A percentile compares a stretch with the other conserved stretches of the same genome.
These are phyloP conservation scores for Begonia fuchsioides DNA, from an alignment of 306 rosid genomes.

Conservation along the genomic window DNA sequence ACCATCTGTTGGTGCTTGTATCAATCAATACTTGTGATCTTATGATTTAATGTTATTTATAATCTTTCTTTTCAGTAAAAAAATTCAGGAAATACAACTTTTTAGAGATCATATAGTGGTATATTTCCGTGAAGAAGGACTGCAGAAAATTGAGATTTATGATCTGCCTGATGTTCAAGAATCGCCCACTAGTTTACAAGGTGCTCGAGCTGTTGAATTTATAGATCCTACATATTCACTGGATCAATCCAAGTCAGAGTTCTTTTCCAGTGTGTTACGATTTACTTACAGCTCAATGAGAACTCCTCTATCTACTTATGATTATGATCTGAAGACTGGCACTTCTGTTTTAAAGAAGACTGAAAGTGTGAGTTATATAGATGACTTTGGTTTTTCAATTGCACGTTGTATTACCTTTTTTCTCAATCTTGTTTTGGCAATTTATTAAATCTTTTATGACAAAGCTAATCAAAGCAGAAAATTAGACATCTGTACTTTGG, in stretches of 20 bases:
- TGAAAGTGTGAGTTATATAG: constrained; percentile 43
- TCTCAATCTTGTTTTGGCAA: not conserved
- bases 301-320: constrained; percentile 72
- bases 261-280: constrained; percentile 56
- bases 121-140: constrained; percentile 71
- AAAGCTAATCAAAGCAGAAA: too few relatives aligned
- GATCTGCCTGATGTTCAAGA: constrained; percentile 60
- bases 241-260: constrained; percentile 41
- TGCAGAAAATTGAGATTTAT: constrained; percentile 52
- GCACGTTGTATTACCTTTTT: constrained; percentile 2
- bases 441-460: not conserved
- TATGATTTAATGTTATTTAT: constrained; percentile 13
- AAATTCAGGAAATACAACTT: constrained; percentile 68
- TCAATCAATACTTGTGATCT: too few relatives aligned
- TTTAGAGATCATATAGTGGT: constrained; percentile 56
- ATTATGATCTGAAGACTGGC: constrained; percentile 72
- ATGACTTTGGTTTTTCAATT: not conserved
- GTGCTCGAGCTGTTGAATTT: constrained; percentile 46
- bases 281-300: constrained; percentile 71
- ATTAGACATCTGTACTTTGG: too few relatives aligned
- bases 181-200: constrained; percentile 41
- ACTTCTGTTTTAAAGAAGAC: constrained; percentile 66
- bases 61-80: constrained; percentile 41
- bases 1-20: too few relatives aligned
- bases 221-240: constrained; percentile 64